A percentile compares a stretch with the other conserved stretches of the same genome.
These are phyloP conservation scores for Yamadazyma nakazawae DNA, from an alignment of 805 yeast genomes.

Conservation along the genomic window DNA sequence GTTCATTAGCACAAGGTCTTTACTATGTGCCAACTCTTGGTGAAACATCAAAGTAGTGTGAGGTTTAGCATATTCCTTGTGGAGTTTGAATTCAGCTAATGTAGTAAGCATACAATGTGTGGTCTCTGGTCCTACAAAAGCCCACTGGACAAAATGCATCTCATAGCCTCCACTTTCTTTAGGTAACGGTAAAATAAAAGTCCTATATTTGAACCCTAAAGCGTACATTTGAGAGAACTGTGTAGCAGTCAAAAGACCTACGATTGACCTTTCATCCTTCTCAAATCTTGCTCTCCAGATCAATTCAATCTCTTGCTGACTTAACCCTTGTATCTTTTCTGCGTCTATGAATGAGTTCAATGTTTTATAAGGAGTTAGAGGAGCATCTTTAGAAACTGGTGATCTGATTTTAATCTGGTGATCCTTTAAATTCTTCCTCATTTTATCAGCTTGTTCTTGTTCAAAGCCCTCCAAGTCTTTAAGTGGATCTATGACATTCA, in stretches of 20 bases:
- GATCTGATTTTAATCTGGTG: slow-evolving; percentile 31
- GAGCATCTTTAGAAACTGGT: slow-evolving; percentile 33
- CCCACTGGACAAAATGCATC: slow-evolving; percentile 93
- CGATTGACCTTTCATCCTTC: slow-evolving; percentile 52
- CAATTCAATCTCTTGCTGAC: slow-evolving; percentile 62
- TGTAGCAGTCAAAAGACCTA: slow-evolving; percentile 57
- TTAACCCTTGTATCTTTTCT: slow-evolving; percentile 57
- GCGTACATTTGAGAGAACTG: slow-evolving; percentile 62
- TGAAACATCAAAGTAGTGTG: slow-evolving; percentile 91
- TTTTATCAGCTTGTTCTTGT: slow-evolving; percentile 31
- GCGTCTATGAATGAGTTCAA: slow-evolving; percentile 68
- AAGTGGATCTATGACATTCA: slow-evolving; percentile 66
- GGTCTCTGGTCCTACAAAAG: slow-evolving; percentile 77
- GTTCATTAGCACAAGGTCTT: slow-evolving; percentile 76
- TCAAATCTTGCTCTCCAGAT: slow-evolving; percentile 89
- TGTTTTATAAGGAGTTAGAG: slow-evolving; percentile 60
- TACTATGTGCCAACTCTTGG: slow-evolving; percentile 60
- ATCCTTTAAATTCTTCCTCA: slow-evolving; percentile 20
- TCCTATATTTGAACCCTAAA: slow-evolving; percentile 71
- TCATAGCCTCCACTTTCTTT: slow-evolving; percentile 59
- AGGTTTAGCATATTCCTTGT: slow-evolving; percentile 89
- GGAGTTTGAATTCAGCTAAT: slow-evolving; percentile 85
- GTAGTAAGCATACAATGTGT: slow-evolving; percentile 89
- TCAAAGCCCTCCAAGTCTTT: slow-evolving; percentile 60
- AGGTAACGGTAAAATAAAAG: slow-evolving; percentile 89